Conservation (phyloP, 2,329 filamentous ascomycete genomes). For the Chaetoscypha palmicola region DNA sequence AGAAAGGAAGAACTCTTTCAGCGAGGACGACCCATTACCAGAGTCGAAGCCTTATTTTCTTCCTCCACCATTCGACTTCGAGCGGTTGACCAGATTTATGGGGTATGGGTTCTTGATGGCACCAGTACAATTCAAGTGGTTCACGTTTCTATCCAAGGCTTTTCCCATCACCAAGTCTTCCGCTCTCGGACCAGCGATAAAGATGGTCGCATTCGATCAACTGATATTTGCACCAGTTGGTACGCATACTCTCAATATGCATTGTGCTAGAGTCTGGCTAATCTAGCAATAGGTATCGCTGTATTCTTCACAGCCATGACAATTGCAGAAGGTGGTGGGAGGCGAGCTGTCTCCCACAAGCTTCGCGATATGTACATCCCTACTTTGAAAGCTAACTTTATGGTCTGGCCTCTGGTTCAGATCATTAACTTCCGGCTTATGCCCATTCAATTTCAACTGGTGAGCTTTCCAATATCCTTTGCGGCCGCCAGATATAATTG, state of each 20-base stretch:
- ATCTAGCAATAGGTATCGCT: slow-evolving; percentile 52
- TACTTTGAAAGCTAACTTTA: slow-evolving; percentile 89
- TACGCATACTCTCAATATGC: slow-evolving; percentile 33
- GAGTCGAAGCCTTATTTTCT: slow-evolving; percentile 52
- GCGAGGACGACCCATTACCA: slow-evolving; percentile 59
- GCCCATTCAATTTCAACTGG: slow-evolving; percentile 93
- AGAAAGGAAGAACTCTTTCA: slow-evolving; percentile 68
- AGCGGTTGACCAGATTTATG: slow-evolving; percentile 91
- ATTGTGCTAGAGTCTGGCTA: not conserved
- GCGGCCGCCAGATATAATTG: not conserved
- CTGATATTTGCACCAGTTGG: slow-evolving; percentile 86
- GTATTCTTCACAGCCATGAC: slow-evolving; percentile 97
- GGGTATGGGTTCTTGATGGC: slow-evolving; percentile 96
- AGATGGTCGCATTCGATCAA: slow-evolving; percentile 89
- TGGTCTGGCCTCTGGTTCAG: slow-evolving; percentile 93
- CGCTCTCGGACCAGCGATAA: slow-evolving; percentile 71
- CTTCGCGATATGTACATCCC: slow-evolving; percentile 90
- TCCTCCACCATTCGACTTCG: slow-evolving; percentile 89
- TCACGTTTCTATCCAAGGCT: slow-evolving; percentile 69
- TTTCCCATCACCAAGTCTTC: slow-evolving; percentile 80
- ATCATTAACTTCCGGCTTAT: slow-evolving; percentile 94
- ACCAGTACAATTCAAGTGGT: slow-evolving; percentile 93
- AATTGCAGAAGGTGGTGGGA: slow-evolving; percentile 82
- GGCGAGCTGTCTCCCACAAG: slow-evolving; percentile 71
- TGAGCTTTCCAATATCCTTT: slow-evolving; percentile 52